Conservation (phyloP, 2,329 filamentous ascomycete species). For the Botrytis porri region DNA sequence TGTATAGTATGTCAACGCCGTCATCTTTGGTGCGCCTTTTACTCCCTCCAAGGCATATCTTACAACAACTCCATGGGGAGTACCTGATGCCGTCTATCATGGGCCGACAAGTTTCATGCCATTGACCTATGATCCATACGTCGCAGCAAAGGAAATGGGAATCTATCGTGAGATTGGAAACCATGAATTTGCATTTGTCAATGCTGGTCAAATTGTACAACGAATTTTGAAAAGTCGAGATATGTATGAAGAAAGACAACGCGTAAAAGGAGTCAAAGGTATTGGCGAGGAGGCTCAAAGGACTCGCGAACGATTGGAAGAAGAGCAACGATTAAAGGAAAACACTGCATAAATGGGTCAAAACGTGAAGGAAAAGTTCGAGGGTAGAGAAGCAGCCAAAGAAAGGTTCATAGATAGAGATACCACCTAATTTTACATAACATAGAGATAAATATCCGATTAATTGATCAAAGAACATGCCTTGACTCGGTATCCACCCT, state of each 20-base stretch:
- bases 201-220: conserved; percentile 87
- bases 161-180: conserved; percentile 77
- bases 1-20: conserved; percentile 74
- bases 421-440: conserved; percentile 14
- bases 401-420: not conserved
- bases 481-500: conserved; percentile 1
- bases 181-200: conserved; percentile 83
- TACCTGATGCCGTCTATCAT: conserved; percentile 83
- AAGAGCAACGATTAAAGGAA: conserved; percentile 34
- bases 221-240: conserved; percentile 84
- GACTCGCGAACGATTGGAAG: conserved; percentile 60
- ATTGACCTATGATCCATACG: conserved; percentile 74
- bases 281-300: conserved; percentile 66
- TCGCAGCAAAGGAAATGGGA: conserved; percentile 73
- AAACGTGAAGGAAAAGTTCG: not conserved
- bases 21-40: conserved; percentile 89
- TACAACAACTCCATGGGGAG: conserved; percentile 67
- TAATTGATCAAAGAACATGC: not conserved
- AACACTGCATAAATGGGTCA: conserved; percentile 10
- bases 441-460: not conserved
- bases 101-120: conserved; percentile 79
- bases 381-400: not conserved
- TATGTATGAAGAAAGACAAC: conserved; percentile 87
- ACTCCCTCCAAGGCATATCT: conserved; percentile 79
- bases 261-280: conserved; percentile 84